A percentile compares a stretch with the other conserved stretches of the same genome.
Conservation (phyloP, 371 early-diverging fungal genomes). For the Mucor lusitanicus region DNA sequence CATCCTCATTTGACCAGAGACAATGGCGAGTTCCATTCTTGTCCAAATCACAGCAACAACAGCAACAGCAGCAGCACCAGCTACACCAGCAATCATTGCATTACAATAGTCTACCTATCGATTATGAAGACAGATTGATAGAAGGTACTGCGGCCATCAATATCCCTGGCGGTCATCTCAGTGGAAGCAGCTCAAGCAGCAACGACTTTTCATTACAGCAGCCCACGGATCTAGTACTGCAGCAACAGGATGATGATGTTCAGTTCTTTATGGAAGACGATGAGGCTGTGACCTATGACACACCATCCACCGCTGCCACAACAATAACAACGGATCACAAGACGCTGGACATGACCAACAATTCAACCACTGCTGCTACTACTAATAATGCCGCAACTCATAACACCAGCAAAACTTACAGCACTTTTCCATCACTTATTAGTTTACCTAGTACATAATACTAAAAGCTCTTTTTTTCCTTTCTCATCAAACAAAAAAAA, state of each 20-base stretch:
- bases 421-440: slow-evolving; percentile 13
- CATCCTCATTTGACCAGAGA: neutral
- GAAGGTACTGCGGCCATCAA: slow-evolving; percentile 30
- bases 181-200: slow-evolving; percentile 8
- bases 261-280: slow-evolving; percentile 57
- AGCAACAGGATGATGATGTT: slow-evolving; percentile 39
- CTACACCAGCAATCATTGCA: neutral
- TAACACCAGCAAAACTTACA: neutral
- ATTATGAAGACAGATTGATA: slow-evolving; percentile 15
- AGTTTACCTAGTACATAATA: slow-evolving; percentile 18
- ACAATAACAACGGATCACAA: slow-evolving; percentile 12
- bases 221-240: slow-evolving; percentile 1
- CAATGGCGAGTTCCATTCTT: slow-evolving; percentile 20
- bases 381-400: neutral
- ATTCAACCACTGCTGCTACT: neutral
- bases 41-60: slow-evolving; percentile 1
- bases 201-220: slow-evolving; percentile 13
- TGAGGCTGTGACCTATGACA: slow-evolving; percentile 25
- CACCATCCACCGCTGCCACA: neutral
- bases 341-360: slow-evolving; percentile 14
- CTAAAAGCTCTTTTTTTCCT: neutral
- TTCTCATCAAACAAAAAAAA: neutral
- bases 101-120: neutral
- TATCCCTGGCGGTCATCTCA: slow-evolving; percentile 22
- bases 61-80: neutral